Evolutionary conservation across 129 eudicot species (phyloP).

Genomic region (Flaveria robusta): DNA sequence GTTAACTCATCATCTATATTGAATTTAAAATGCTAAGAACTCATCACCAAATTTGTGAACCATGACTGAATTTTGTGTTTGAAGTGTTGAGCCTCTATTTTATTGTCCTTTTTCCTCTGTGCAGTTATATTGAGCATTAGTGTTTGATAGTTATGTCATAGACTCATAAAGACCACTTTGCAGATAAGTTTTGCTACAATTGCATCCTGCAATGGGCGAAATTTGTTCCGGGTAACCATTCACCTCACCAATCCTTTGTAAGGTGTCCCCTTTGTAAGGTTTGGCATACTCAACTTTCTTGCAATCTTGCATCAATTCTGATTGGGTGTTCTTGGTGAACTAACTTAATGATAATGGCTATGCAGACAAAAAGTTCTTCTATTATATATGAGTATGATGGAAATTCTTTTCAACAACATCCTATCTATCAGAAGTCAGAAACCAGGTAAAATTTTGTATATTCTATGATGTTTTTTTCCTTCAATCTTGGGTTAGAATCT

Average conservation of each 20-base stretch:
- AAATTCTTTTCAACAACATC: constrained; percentile 55
- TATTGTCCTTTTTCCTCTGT: background rate
- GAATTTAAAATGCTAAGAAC: background rate
- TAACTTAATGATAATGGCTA: constrained; percentile 9
- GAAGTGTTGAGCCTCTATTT: background rate
- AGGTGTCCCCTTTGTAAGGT: constrained; percentile 96
- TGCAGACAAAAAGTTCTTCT: constrained; percentile 68
- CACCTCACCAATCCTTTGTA: constrained; percentile 48
- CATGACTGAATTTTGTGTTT: background rate
- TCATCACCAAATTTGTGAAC: background rate
- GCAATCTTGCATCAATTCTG: background rate
- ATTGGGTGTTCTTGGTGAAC: constrained; percentile 3
- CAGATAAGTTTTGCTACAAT: constrained; percentile 82
- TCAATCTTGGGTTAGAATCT: background rate
- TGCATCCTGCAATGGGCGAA: constrained; percentile 78
- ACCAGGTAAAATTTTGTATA: constrained; percentile 47
- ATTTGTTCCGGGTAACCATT: constrained; percentile 52
- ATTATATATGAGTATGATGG: constrained; percentile 69
- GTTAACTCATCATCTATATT: background rate
- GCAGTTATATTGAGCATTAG: background rate
- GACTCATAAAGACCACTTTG: constrained; percentile 18
- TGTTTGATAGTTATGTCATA: background rate
- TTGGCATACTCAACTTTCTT: constrained; percentile 20
- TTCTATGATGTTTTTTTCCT: background rate
- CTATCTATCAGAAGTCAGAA: constrained; percentile 42